Conservation (phyloP, 768 basidiomycete species). For the Mrakia frigida region DNA sequence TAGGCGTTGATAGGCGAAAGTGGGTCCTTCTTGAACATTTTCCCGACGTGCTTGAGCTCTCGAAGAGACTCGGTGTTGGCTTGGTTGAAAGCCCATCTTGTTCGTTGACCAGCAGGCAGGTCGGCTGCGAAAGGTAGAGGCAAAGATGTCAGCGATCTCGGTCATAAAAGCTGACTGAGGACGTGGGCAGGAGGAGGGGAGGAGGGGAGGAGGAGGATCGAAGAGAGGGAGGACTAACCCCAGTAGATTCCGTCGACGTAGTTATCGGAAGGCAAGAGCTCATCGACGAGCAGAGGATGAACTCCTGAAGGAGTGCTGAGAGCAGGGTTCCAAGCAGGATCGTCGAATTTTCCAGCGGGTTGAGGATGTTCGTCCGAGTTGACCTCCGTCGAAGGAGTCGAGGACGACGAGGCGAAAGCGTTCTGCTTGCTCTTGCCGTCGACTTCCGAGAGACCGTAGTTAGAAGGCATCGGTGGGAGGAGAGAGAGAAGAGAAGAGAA, state of each 20-base stretch:
- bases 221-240: conserved; percentile 43
- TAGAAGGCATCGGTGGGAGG: neutral
- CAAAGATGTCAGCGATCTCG: neutral
- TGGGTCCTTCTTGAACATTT: conserved; percentile 43
- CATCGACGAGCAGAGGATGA: conserved; percentile 26
- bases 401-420: neutral
- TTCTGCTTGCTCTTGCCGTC: conserved; percentile 4
- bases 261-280: conserved; percentile 38
- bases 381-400: neutral
- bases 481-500: neutral
- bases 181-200: neutral
- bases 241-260: conserved; percentile 40
- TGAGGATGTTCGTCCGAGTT: neutral
- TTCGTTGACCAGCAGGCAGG: conserved; percentile 13
- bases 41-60: conserved; percentile 41
- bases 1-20: conserved; percentile 35
- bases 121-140: conserved; percentile 25
- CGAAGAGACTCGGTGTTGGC: conserved; percentile 41
- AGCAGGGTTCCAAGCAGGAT: conserved; percentile 4
- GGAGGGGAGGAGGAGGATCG: conserved; percentile 21
- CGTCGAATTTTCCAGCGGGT: neutral
- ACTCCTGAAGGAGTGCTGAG: conserved; percentile 7
- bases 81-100: conserved; percentile 42
- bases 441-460: conserved; percentile 4
- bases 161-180: neutral